Evolutionary conservation across 768 basidiomycete species (phyloP), one percentile per base, ranked within the genome.

Genomic region (Leccinum subgranulosum): DNA sequence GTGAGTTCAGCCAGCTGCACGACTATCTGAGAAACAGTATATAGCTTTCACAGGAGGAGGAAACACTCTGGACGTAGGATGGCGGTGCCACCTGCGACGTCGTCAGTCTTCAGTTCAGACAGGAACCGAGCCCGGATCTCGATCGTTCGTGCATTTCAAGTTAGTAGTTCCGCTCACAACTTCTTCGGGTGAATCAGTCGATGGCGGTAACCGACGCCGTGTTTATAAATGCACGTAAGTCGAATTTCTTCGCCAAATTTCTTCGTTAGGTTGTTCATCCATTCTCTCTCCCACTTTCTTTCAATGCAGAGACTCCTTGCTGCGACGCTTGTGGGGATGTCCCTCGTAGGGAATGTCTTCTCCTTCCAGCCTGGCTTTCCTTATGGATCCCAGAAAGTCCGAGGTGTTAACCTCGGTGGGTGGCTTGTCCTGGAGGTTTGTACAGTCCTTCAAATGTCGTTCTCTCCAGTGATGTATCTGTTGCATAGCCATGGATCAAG

Each of bases 361-460:
- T 73, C 69, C 43, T 70, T 84, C 57, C 71, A 69, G 29, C 82
- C 79, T 21, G 81, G 83, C 51, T 92, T 92, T 65, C 79, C 88
- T 4, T 92, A 92, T 62, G 90, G 89, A 23, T 78, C 80, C 6
- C 60, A 83, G 73, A 87, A 85, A 64, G 84, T 93, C 49, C 84
- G 91, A 12, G 92, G 92, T 56, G 92, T 93, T 62, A 93, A 89
- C 73, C 80, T 94, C 27, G 92, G 91, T 28, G 82, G 83, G 3
- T 84, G 82, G 82, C 79, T 84, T 39, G 74, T 84, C 8, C 71
- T 82, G 25, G 81, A 81, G 76, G 81, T 79, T 33, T 28, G 76
- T 61, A 54, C 49, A 46, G 15, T 6, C 21, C n/a, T 25, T 4
- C 45, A 36, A 17, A 4, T 17, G 27, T 4, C 14, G 25, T 62